Conservation (phyloP, 768 basidiomycete genomes). For the Termitomyces sp. region DNA sequence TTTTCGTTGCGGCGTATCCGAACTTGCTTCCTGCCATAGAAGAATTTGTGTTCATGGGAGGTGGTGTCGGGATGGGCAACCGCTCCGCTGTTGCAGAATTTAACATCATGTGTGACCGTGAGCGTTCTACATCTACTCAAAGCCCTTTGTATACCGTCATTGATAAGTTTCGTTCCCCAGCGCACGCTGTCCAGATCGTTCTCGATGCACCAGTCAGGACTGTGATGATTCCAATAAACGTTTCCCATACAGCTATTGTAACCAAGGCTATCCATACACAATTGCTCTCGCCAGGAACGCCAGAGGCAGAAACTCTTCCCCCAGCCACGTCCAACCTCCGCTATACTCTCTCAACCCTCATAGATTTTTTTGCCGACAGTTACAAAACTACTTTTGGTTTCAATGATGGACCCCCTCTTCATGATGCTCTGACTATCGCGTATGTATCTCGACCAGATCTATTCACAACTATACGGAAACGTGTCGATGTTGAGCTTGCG, state of each 20-base stretch:
- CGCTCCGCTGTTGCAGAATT: slow-evolving; percentile 76
- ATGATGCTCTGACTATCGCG: slow-evolving; percentile 79
- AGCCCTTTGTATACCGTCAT: background rate
- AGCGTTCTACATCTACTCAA: slow-evolving; percentile 19
- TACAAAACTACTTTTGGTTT: slow-evolving; percentile 80
- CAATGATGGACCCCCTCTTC: slow-evolving; percentile 78
- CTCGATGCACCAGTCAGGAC: slow-evolving; percentile 62
- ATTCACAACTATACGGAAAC: slow-evolving; percentile 56
- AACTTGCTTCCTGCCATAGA: slow-evolving; percentile 51
- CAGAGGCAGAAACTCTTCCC: slow-evolving; percentile 18
- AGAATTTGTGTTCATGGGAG: slow-evolving; percentile 86
- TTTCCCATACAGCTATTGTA: slow-evolving; percentile 82
- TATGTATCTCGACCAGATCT: slow-evolving; percentile 67
- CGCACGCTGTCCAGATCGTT: slow-evolving; percentile 81
- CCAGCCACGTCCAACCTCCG: slow-evolving; percentile 46
- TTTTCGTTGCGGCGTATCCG: slow-evolving; percentile 54
- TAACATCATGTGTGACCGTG: slow-evolving; percentile 80
- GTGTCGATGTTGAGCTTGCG: slow-evolving; percentile 77
- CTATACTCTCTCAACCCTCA: slow-evolving; percentile 66
- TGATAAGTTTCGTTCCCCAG: slow-evolving; percentile 25
- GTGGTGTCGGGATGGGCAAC: slow-evolving; percentile 83
- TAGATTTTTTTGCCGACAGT: slow-evolving; percentile 65
- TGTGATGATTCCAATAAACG: slow-evolving; percentile 81
- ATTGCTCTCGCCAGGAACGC: slow-evolving; percentile 37
- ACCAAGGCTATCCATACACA: slow-evolving; percentile 44